Percentiles rank a stretch among this genome's conserved stretches.
phyloP scores from a whole-genome alignment of 202 grass and related monocot genomes.

The Schoenoplectus triqueter region DNA sequence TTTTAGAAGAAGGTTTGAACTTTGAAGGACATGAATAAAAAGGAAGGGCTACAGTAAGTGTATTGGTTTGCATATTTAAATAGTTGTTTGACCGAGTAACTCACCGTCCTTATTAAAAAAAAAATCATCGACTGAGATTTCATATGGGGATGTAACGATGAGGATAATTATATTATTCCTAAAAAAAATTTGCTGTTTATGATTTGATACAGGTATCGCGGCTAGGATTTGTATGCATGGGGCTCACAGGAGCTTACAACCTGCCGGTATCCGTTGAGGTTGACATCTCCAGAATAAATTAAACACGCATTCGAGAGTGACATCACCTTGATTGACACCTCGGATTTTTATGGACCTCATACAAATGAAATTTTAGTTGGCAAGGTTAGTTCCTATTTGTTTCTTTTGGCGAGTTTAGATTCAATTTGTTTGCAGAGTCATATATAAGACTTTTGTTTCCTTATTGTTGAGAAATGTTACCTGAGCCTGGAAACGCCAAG shows the following conservation, averaged over 20 bases:
- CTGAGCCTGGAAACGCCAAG: too few relatives aligned
- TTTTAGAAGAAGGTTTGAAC: too few relatives aligned
- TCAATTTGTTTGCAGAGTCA: neutral
- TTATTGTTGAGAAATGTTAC: neutral
- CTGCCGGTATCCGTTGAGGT: neutral
- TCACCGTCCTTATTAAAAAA: too few relatives aligned
- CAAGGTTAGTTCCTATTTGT: constrained; percentile 14
- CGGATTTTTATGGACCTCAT: constrained; percentile 32
- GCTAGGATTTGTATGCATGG: constrained; percentile 42
- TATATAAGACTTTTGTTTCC: neutral
- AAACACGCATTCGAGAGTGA: constrained; percentile 28
- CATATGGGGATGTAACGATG: too few relatives aligned
- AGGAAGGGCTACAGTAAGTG: too few relatives aligned
- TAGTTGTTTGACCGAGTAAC: too few relatives aligned
- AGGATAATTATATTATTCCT: too few relatives aligned
- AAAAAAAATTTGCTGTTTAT: neutral
- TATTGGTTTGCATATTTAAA: too few relatives aligned
- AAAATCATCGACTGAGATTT: too few relatives aligned
- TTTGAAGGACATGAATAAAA: too few relatives aligned
- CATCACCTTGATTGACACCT: constrained; percentile 49
- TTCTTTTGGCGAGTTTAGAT: neutral
- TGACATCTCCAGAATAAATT: constrained; percentile 28
- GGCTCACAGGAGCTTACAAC: constrained; percentile 13
- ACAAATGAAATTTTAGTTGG: constrained; percentile 42
- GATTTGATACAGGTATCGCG: constrained; percentile 38